Evolutionary conservation across 257 asterid species (phyloP).

Genomic region (Linaria vulgaris): DNA sequence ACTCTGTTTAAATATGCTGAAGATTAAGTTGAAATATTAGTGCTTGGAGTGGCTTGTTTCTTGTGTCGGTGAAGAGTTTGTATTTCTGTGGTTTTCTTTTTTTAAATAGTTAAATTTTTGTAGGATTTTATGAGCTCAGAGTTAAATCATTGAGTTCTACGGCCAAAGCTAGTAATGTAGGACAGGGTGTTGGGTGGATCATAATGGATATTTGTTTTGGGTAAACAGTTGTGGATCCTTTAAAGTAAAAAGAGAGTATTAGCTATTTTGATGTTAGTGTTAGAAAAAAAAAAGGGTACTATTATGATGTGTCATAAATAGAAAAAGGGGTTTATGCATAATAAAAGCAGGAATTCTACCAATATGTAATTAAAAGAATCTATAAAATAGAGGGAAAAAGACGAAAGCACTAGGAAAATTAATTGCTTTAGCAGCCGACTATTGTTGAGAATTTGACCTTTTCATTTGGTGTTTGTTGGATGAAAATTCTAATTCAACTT

Average conservation of each 20-base stretch:
- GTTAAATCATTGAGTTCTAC: too few species aligned
- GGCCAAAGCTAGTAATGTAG: not conserved
- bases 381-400: not conserved
- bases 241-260: not conserved
- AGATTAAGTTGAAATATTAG: too few species aligned
- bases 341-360: not conserved
- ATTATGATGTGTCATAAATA: constrained; percentile 16
- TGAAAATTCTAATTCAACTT: not conserved
- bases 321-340: not conserved
- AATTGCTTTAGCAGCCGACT: not conserved
- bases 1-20: not conserved
- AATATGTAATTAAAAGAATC: not conserved
- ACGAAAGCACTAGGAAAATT: not conserved
- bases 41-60: too few species aligned
- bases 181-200: not conserved
- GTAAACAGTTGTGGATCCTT: not conserved
- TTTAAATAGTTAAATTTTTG: too few species aligned
- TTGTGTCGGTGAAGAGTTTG: too few species aligned
- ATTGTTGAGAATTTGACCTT: not conserved
- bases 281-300: not conserved
- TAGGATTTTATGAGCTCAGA: too few species aligned
- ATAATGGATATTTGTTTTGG: constrained; percentile 1
- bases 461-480: not conserved
- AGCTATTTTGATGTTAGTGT: too few species aligned
- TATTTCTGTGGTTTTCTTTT: too few species aligned